Evolutionary conservation across 139 green algal genomes (phyloP).

Genomic region (Coelastrella sp.): DNA sequence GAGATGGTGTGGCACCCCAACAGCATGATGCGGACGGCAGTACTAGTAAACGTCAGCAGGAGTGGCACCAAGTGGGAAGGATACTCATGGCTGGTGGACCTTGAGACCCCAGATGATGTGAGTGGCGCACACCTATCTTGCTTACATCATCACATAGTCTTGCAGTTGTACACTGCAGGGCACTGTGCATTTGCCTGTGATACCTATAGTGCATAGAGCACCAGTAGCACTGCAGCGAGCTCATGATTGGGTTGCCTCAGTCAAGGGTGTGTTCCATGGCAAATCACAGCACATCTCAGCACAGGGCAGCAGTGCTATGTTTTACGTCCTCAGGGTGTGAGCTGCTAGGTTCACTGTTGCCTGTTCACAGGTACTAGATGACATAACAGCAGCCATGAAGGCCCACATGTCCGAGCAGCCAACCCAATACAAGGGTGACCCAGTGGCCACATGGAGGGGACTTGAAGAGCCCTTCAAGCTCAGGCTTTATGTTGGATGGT

Average conservation of each 20-base stretch:
- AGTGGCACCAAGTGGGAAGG: constrained; percentile 12
- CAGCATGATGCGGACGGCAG: neutral
- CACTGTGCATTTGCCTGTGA: too few relatives aligned
- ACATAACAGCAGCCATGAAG: neutral
- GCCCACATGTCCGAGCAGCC: neutral
- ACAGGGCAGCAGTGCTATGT: too few relatives aligned
- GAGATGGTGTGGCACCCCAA: constrained; percentile 29
- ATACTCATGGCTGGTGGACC: constrained; percentile 2
- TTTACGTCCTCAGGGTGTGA: neutral
- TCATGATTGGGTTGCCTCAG: too few relatives aligned
- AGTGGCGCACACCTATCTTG: neutral
- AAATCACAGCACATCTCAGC: too few relatives aligned
- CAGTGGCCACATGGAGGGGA: neutral
- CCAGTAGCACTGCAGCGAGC: too few relatives aligned
- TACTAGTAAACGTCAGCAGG: constrained; percentile 23
- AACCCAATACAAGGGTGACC: neutral
- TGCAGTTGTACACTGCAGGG: neutral
- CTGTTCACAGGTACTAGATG: neutral
- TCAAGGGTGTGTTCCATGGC: too few relatives aligned
- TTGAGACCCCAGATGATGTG: constrained; percentile 15
- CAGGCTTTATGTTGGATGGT: neutral
- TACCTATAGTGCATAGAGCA: too few relatives aligned
- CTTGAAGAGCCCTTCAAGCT: neutral
- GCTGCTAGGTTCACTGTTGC: neutral
- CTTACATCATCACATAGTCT: neutral